These are phyloP conservation scores for Haberlea rhodopensis DNA, from an alignment of 257 asterid genomes.

Conservation along the genomic window DNA sequence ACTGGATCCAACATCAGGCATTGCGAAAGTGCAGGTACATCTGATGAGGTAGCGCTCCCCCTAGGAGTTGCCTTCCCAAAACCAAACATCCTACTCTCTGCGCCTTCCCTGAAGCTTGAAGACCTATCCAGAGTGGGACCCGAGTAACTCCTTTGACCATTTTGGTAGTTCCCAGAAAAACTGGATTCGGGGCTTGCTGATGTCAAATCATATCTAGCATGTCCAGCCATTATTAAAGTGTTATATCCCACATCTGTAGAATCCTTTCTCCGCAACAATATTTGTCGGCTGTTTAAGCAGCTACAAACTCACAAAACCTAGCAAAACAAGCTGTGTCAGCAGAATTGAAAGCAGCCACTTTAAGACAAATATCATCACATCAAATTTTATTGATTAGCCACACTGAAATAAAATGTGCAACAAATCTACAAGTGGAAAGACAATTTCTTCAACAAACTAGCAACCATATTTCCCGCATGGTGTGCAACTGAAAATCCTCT, in stretches of 20 bases:
- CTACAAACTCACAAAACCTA: constrained; percentile 31
- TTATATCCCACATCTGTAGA: constrained; percentile 37
- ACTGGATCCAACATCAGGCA: constrained; percentile 72
- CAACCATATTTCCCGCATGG: not conserved
- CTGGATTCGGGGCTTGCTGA: constrained; percentile 73
- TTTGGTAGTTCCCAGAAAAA: constrained; percentile 64
- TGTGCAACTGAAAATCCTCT: not conserved
- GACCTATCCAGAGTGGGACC: constrained; percentile 64
- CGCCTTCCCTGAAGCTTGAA: constrained; percentile 79
- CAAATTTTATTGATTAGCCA: not conserved
- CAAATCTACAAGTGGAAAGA: not conserved
- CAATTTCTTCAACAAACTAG: not conserved
- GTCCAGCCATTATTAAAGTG: constrained; percentile 70
- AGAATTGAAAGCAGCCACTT: constrained; percentile 17
- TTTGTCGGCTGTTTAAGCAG: constrained; percentile 25
- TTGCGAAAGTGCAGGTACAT: constrained; percentile 57
- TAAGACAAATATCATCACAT: constrained; percentile 5
- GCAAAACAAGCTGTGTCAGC: constrained; percentile 22
- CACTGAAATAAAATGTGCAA: too few species aligned
- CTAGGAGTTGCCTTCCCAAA: constrained; percentile 65
- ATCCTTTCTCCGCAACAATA: constrained; percentile 23
- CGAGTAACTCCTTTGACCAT: constrained; percentile 64
- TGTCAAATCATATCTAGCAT: constrained; percentile 58
- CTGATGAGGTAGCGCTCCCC: constrained; percentile 46
- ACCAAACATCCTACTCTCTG: constrained; percentile 56